Evolutionary conservation across 495 filamentous ascomycete genomes (phyloP), one percentile per base, ranked within the genome.

Genomic region (Halenospora varia): DNA sequence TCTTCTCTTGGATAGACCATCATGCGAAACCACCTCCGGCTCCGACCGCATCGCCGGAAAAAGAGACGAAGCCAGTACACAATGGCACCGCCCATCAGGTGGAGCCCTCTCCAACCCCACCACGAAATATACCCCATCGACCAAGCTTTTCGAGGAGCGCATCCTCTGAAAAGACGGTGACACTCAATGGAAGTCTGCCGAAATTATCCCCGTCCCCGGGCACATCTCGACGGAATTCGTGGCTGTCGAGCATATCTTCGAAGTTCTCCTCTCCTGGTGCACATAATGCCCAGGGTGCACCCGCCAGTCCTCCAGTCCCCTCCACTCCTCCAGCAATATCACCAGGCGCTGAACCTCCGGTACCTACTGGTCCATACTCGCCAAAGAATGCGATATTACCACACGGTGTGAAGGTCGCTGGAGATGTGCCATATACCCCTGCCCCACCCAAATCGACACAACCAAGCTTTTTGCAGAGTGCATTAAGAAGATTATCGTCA

Each of bases 161-260:
- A 48, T 68, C 68, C 25, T 61, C 73, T 20, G 76, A 80, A 44
- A 74, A 71, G 64, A 60, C 56, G 23, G 25, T 55, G 25, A 59
- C 61, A 40, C 50, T 69, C 42, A 63, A 66, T 54, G 64, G 60
- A 51, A 59, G 50, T 22, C 60, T 70, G 2, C 65, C 76, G 1
- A 81, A 76, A 55, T 47, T 50, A 26, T 48, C 62, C 0, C 59
- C 68, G 4, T 62, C 61, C 10, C 68, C 71, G 0, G 63, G 71
- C 35, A 67, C 73, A 0, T 73, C 78, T 51, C 77, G 91, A 54
- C 77, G 87, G 56, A 87, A 82, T 41, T 96, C 92, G 19, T 98
- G 93, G 93, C 88, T 98, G 56, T 90, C 88, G 25, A 95, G 82
- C 60, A 78, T 97, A 51, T 96, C 90, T 60, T 95, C 90, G 56